phyloP scores from a whole-genome alignment of 164 flowering plant genomes.

The grape (Vitis vinifera) region DNA sequence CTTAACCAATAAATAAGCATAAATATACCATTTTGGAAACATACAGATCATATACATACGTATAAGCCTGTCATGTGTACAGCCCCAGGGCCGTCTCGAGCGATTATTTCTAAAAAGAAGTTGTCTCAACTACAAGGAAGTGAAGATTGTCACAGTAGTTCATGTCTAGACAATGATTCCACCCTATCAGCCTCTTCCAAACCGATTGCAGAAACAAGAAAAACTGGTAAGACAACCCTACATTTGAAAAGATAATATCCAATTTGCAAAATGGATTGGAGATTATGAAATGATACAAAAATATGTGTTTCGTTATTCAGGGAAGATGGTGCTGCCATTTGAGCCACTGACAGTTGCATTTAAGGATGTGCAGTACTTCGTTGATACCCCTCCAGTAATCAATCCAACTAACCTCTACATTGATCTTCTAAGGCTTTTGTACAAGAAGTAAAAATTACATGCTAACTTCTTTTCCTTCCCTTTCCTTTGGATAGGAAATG shows the following conservation, averaged over 20 bases:
- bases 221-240: slow-evolving; percentile 9
- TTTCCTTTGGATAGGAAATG: slow-evolving; percentile 34
- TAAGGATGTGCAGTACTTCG: slow-evolving; percentile 44
- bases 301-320: slow-evolving; percentile 19
- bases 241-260: neutral
- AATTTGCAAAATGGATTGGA: too few species aligned
- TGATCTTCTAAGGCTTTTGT: neutral
- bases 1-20: neutral
- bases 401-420: neutral
- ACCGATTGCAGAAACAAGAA: slow-evolving; percentile 8
- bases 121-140: slow-evolving; percentile 26
- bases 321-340: slow-evolving; percentile 36
- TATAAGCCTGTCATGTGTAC: slow-evolving; percentile 2
- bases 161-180: slow-evolving; percentile 2
- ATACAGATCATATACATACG: neutral
- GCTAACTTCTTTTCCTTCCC: neutral
- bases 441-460: neutral
- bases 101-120: slow-evolving; percentile 40
- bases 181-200: neutral
- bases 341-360: slow-evolving; percentile 44
- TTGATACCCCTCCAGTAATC: slow-evolving; percentile 45
- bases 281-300: neutral
- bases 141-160: slow-evolving; percentile 10
- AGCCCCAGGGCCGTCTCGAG: slow-evolving; percentile 33
- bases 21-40: neutral